These are phyloP conservation scores for Aspergillus carlsbadensis DNA, from an alignment of 495 filamentous ascomycete species.

Conservation along the genomic window DNA sequence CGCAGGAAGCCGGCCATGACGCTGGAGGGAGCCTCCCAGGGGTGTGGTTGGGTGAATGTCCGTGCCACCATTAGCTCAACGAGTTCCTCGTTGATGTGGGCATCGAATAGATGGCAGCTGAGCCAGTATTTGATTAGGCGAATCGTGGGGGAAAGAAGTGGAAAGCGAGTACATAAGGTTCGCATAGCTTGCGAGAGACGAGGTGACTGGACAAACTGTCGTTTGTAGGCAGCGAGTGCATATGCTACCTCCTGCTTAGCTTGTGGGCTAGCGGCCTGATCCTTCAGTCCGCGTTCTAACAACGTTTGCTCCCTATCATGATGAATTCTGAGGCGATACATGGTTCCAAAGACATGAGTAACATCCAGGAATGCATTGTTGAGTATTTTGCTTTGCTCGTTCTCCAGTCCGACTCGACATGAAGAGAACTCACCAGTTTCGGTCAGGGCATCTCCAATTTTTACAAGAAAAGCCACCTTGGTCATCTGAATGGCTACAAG, in stretches of 20 bases:
- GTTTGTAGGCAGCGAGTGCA: constrained; percentile 68
- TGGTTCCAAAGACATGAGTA: constrained; percentile 62
- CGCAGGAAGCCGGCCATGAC: constrained; percentile 80
- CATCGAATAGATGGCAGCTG: constrained; percentile 71
- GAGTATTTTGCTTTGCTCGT: constrained; percentile 58
- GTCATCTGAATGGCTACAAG: constrained; percentile 86
- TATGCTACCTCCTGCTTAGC: constrained; percentile 63
- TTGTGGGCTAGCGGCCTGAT: constrained; percentile 60
- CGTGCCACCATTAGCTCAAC: constrained; percentile 77
- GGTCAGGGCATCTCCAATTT: constrained; percentile 70
- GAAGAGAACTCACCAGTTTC: constrained; percentile 48
- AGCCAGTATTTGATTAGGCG: constrained; percentile 93
- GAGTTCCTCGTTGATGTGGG: constrained; percentile 74
- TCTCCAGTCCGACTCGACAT: constrained; percentile 77
- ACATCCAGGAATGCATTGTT: constrained; percentile 88
- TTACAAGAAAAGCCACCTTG: constrained; percentile 87
- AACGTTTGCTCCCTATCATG: constrained; percentile 83
- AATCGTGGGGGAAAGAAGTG: constrained; percentile 77
- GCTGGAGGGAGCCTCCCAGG: constrained; percentile 76
- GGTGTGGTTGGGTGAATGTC: constrained; percentile 77
- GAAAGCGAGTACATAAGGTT: constrained; percentile 76
- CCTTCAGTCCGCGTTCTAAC: constrained; percentile 73
- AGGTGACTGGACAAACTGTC: constrained; percentile 67
- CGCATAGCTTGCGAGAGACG: constrained; percentile 78
- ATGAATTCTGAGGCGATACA: constrained; percentile 56